Base-by-base conservation (phyloP, 805 yeast genomes). In the Crinitomyces ghanaensis region DNA sequence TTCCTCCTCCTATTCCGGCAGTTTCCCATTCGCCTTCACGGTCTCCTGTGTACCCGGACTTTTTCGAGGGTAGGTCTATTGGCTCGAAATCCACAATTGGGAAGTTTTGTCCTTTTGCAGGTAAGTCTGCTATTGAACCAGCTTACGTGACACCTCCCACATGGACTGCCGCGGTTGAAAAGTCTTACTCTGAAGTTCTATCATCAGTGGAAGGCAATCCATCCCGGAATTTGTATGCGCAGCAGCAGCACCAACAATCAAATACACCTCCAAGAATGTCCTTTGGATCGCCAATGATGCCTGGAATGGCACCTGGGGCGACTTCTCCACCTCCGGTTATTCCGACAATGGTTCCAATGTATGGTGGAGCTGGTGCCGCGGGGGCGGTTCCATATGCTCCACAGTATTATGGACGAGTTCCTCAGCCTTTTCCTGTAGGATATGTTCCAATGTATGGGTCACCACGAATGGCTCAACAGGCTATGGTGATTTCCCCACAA, bases 121-220 rank as follows among this genome's bases (percentile, higher is more conserved):
- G 62, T 72, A 3, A 65, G 65, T 37, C 39, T 24, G 18, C 21
- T 11, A 61, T 76, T 39, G 85, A 76, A 43, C 72, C 63, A 45
- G 74, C 91, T 5, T 82, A 69, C 52, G 63, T 65, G 26, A 77
- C 88, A 0, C 76, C 82, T 6, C 93, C 93, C 33, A 77, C 86
- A 0, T 81, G 93, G 93, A 63, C 65, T 15, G 58, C 67, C 30
- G 72, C 68, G 16, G 79, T 72, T 28, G 74, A 69, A 37, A 33
- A 31, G 20, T 63, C 77, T 2, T 72, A 72, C 54, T 67, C 63
- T 35, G 55, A 60, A 12, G 51, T 70, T 25, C 73, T 74, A 55
- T 69, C 75, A 2, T 19, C 29, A 4, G 15, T 31, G 28, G 32
- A 26, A 11, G 20, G 23, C 13, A 20, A 11, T 12, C 28, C 36